These are phyloP conservation scores for Morella rubra DNA, from an alignment of 306 rosid genomes.

Conservation along the genomic window DNA sequence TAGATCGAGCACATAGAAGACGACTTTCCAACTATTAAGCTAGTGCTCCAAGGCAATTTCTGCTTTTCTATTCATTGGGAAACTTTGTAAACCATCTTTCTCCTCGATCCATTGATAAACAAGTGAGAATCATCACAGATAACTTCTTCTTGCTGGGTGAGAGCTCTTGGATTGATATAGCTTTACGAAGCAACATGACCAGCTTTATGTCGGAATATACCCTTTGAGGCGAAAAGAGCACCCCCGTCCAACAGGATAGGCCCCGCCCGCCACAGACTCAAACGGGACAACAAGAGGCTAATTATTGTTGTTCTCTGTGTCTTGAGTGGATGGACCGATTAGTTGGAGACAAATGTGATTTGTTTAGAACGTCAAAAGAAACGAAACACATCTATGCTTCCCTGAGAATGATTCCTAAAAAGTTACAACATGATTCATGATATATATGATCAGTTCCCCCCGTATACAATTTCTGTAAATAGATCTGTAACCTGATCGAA, in stretches of 20 bases:
- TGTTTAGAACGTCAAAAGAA: background rate
- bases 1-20: no score
- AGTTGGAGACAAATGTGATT: background rate
- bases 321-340: background rate
- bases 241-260: background rate
- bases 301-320: background rate
- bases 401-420: background rate
- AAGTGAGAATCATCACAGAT: slow-evolving; percentile 1
- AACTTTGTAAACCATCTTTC: background rate
- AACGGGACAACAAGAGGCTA: background rate
- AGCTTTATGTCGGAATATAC: no score
- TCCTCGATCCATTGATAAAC: background rate
- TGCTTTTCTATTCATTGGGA: background rate
- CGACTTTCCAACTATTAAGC: no score
- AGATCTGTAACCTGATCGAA: background rate
- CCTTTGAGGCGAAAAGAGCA: no score
- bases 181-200: no score
- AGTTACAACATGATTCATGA: background rate
- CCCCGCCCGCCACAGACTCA: background rate
- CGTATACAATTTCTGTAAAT: background rate
- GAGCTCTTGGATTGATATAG: background rate
- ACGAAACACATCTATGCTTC: background rate
- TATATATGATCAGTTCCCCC: background rate
- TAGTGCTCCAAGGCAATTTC: no score
- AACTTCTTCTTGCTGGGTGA: slow-evolving; percentile 12